Base-by-base conservation (phyloP, 139 green algal genomes). In the Mychonastes homosphaera region DNA sequence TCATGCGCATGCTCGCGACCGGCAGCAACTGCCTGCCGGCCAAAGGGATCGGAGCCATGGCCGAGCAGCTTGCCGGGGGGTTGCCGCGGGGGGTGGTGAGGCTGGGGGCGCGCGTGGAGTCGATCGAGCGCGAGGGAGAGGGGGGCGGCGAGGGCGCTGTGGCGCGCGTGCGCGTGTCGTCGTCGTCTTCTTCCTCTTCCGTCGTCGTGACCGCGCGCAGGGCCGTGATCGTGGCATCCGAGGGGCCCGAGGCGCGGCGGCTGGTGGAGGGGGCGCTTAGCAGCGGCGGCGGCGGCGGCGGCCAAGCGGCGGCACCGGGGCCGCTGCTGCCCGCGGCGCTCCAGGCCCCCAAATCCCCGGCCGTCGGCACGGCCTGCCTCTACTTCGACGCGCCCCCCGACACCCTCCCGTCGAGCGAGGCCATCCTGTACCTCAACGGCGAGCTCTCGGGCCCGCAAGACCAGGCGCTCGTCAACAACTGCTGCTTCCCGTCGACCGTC, bases 371-470 rank as follows among this genome's bases (percentile, higher is more conserved):
- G 12, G 79, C 61, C 61, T 88, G 78, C 71, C 49, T 96, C n/a
- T 96, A 95, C 70, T 95, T 92, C 73, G 64, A 35, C 3, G 74
- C 75, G 1, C 56, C 73, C 2, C n/a, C n/a, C n/a, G n/a, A n/a
- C n/a, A 53, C 51, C 23, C 36, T 69, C 18, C 70, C 71, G 19
- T 52, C 53, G 6, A 56, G 74, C 0, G 84, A 91, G 58, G 77
- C 79, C 62, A 78, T 95, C 15, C 76, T 99, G 51, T 96, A 93
- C 66, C 72, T 99, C 41, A 93, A 97, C 49, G 90, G 89, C 19
- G 75, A 86, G 21, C 68, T 57, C 15, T 34, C 28, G 12, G 68
- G 70, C 27, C n/a, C n/a, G n/a, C n/a, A n/a, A n/a, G 73, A 70
- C 12, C 52, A 39, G 7, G 72, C 74, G 21, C 63, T 96, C 19